These are phyloP conservation scores for Leucocoprinus birnbaumii DNA, from an alignment of 768 basidiomycete genomes.

Conservation along the genomic window DNA sequence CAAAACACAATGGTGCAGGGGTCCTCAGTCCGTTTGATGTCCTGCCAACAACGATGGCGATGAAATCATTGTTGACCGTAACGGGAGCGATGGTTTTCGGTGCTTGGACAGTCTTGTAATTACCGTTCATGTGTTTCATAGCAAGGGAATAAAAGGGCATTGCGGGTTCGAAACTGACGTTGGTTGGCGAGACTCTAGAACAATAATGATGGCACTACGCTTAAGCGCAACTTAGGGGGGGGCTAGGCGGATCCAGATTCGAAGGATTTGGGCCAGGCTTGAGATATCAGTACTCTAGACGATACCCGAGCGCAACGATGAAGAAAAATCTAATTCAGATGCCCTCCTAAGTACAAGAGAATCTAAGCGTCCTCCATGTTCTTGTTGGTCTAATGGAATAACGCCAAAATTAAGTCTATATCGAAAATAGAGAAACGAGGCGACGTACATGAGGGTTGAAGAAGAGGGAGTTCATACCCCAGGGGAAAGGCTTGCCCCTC, in stretches of 20 bases:
- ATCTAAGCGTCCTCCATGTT: constrained; percentile 37
- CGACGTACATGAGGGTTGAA: constrained; percentile 67
- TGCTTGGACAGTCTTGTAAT: constrained; percentile 7
- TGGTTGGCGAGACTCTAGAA: background rate
- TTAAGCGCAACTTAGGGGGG: background rate
- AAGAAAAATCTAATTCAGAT: constrained; percentile 10
- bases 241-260: background rate
- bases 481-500: constrained; percentile 78
- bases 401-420: background rate
- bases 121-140: background rate
- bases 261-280: too few species aligned
- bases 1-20: background rate
- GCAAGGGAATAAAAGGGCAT: background rate
- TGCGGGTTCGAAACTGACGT: constrained; percentile 3
- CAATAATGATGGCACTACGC: background rate
- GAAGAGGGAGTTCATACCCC: constrained; percentile 83
- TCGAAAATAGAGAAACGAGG: background rate
- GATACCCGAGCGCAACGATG: background rate
- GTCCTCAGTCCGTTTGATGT: background rate
- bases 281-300: constrained; percentile 2
- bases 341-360: background rate
- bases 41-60: background rate
- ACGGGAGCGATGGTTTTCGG: background rate
- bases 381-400: constrained; percentile 53
- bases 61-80: constrained; percentile 1